Evolutionary conservation across 768 basidiomycete species (phyloP).

Genomic region (Boletales sp.): DNA sequence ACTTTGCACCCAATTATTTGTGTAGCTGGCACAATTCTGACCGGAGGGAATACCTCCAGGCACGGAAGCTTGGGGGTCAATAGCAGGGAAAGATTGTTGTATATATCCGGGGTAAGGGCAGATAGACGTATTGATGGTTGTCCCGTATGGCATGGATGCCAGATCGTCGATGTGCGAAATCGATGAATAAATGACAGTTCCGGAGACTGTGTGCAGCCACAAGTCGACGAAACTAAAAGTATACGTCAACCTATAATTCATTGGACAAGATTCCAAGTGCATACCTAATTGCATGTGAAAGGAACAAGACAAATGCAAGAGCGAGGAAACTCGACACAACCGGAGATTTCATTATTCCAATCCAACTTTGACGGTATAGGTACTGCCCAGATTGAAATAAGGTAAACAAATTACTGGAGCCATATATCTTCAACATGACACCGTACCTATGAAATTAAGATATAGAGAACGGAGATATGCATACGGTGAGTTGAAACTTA

Average conservation of each 20-base stretch:
- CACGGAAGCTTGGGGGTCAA: background rate
- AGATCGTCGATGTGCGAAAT: background rate
- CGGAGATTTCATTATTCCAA: background rate
- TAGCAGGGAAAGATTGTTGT: background rate
- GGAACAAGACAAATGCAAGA: background rate
- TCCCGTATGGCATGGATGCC: background rate
- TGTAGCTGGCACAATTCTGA: background rate
- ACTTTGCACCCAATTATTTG: background rate
- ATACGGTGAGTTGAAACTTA: background rate
- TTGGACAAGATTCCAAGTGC: background rate
- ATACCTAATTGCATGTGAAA: slow-evolving; percentile 1
- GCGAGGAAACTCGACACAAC: slow-evolving; percentile 1
- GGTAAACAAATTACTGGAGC: slow-evolving; percentile 1
- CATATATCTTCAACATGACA: slow-evolving; percentile 3
- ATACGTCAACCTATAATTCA: background rate
- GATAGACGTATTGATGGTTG: background rate
- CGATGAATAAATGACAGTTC: background rate
- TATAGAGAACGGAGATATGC: background rate
- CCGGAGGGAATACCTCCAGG: background rate
- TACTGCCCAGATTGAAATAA: slow-evolving; percentile 1
- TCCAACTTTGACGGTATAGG: background rate
- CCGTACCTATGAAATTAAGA: background rate
- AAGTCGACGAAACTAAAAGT: background rate
- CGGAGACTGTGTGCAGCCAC: slow-evolving; percentile 1
- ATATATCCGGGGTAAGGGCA: slow-evolving; percentile 1